Evolutionary conservation across 345 rosid genomes (phyloP).

Genomic region (Viola odorata): DNA sequence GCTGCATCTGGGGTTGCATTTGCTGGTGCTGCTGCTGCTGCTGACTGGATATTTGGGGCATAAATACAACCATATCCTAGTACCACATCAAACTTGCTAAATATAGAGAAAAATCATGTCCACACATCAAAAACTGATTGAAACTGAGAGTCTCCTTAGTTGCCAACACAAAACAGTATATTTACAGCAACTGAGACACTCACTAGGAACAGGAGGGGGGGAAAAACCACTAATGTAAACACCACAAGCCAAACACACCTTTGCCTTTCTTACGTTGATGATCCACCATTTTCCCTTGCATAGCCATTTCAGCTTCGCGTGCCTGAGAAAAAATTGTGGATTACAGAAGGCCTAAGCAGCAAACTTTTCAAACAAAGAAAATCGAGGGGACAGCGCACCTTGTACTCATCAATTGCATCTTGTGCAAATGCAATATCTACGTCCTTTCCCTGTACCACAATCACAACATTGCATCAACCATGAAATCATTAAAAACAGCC

Average conservation of each 20-base stretch:
- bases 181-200: neutral
- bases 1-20: too few species aligned
- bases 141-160: neutral
- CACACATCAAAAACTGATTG: neutral
- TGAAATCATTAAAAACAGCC: neutral
- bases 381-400: slow-evolving; percentile 37
- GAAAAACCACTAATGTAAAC: neutral
- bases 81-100: slow-evolving; percentile 73
- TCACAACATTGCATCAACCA: slow-evolving; percentile 1
- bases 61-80: too few species aligned
- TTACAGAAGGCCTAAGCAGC: neutral
- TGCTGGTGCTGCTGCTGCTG: too few species aligned
- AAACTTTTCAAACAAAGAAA: neutral
- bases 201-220: too few species aligned
- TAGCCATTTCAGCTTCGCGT: slow-evolving; percentile 85
- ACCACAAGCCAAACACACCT: slow-evolving; percentile 42
- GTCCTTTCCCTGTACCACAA: slow-evolving; percentile 77
- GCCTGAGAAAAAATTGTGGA: slow-evolving; percentile 44
- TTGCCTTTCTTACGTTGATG: slow-evolving; percentile 88
- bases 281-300: slow-evolving; percentile 87
- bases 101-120: slow-evolving; percentile 6
- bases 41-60: too few species aligned
- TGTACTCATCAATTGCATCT: slow-evolving; percentile 87
- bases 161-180: neutral
- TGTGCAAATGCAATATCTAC: slow-evolving; percentile 85